Conservation (phyloP, 345 rosid species). For the Brassica incana region DNA sequence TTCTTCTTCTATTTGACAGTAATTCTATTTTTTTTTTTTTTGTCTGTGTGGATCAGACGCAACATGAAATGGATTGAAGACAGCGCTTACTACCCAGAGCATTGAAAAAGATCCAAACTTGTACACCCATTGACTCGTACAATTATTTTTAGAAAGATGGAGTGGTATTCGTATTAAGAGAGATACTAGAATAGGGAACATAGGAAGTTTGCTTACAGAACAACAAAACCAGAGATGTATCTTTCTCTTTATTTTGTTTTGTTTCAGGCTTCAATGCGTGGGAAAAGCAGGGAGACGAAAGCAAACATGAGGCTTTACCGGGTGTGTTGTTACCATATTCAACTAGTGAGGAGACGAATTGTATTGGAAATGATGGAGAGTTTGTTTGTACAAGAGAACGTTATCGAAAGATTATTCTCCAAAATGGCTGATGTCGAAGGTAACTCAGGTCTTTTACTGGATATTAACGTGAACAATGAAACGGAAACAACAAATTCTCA, state of each 20-base stretch:
- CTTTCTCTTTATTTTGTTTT: not conserved
- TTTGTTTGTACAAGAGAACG: conserved; percentile 63
- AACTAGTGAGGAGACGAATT: conserved; percentile 54
- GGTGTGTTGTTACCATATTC: conserved; percentile 61
- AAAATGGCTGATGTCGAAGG: conserved; percentile 55
- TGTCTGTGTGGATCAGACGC: too few relatives aligned
- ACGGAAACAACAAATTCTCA: conserved; percentile 58
- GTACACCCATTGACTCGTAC: not conserved
- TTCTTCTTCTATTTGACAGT: too few relatives aligned
- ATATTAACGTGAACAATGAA: conserved; percentile 22
- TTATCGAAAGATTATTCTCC: conserved; percentile 58
- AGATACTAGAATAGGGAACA: not conserved
- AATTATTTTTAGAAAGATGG: not conserved
- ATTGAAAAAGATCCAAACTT: not conserved
- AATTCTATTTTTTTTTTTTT: too few relatives aligned
- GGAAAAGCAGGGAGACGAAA: conserved; percentile 56
- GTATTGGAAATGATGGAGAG: conserved; percentile 43
- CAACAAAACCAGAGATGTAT: not conserved
- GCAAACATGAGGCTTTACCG: conserved; percentile 53
- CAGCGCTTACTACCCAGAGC: not conserved
- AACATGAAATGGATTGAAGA: too few relatives aligned
- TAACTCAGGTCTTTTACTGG: conserved; percentile 22
- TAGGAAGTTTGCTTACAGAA: not conserved
- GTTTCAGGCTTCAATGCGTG: not conserved
- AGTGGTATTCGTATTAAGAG: not conserved